phyloP scores from a whole-genome alignment of 805 yeast genomes.

The Myxozyma melibiosi region DNA sequence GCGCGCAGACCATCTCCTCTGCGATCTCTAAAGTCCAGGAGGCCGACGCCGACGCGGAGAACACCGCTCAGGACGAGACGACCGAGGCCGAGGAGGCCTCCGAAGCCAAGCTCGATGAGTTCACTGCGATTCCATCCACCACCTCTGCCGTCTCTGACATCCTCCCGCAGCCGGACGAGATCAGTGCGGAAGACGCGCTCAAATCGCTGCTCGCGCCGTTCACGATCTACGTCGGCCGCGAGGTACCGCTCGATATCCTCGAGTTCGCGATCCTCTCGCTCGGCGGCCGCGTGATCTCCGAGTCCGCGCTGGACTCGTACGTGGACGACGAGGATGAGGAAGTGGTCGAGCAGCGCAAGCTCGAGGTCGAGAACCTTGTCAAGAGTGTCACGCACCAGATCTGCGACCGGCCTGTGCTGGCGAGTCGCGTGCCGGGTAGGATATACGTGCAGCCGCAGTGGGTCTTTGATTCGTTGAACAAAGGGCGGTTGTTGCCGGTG shows the following conservation, averaged over 20 bases:
- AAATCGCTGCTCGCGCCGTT: conserved; percentile 70
- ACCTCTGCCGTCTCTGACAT: conserved; percentile 31
- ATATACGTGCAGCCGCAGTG: conserved; percentile 97
- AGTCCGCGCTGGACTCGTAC: conserved; percentile 78
- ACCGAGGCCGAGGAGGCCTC: conserved; percentile 45
- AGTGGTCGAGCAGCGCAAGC: conserved; percentile 8
- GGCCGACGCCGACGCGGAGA: conserved; percentile 59
- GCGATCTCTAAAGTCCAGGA: conserved; percentile 24
- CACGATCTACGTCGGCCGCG: conserved; percentile 88
- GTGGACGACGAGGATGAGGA: conserved; percentile 44
- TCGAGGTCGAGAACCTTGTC: conserved; percentile 18
- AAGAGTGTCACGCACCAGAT: conserved; percentile 83
- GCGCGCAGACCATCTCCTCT: conserved; percentile 21
- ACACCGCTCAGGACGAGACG: conserved; percentile 46
- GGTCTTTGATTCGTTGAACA: conserved; percentile 90
- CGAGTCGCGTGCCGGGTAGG: conserved; percentile 81
- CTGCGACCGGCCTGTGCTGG: conserved; percentile 84
- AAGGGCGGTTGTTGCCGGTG: conserved; percentile 71
- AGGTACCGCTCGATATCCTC: conserved; percentile 87
- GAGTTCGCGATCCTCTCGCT: conserved; percentile 84
- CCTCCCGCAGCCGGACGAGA: conserved; percentile 35
- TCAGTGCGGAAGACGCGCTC: conserved; percentile 50
- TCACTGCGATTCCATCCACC: conserved; percentile 35
- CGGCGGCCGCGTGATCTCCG: conserved; percentile 86
- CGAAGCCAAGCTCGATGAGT: conserved; percentile 31